Evolutionary conservation across 352 stramenopile species (phyloP).

Genomic region (Pythium oligandrum): DNA sequence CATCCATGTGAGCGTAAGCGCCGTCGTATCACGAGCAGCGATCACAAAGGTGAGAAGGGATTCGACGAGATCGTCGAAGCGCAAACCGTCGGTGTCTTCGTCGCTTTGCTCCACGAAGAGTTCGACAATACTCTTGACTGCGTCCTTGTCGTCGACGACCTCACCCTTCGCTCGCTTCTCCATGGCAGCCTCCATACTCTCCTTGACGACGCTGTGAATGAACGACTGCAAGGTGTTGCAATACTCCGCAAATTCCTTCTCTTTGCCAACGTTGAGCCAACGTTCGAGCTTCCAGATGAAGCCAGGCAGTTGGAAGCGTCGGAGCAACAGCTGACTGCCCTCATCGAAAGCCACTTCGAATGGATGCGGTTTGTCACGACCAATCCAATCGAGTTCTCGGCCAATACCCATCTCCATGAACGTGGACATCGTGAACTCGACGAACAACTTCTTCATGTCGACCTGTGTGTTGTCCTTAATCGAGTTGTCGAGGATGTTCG

Average conservation of each 20-base stretch:
- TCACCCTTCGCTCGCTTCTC: not conserved
- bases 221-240: conserved; percentile 30
- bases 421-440: conserved; percentile 50
- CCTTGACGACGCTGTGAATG: conserved; percentile 38
- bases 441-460: conserved; percentile 33
- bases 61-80: conserved; percentile 41
- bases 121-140: conserved; percentile 17
- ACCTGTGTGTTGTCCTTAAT: not conserved
- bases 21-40: conserved; percentile 71
- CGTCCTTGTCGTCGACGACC: conserved; percentile 17
- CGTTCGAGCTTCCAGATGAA: conserved; percentile 56
- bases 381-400: conserved; percentile 37
- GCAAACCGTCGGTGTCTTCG: conserved; percentile 8
- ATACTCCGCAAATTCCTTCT: conserved; percentile 28
- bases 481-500: conserved; percentile 8
- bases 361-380: conserved; percentile 24
- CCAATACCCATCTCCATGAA: conserved; percentile 57
- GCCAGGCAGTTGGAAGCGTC: conserved; percentile 40
- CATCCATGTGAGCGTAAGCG: conserved; percentile 58
- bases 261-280: conserved; percentile 33
- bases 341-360: conserved; percentile 48
- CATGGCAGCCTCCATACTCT: conserved; percentile 22
- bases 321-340: conserved; percentile 24
- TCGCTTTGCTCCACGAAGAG: conserved; percentile 9
- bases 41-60: conserved; percentile 60